A percentile compares a stretch with the other conserved stretches of the same genome.
phyloP scores from a whole-genome alignment of 2,329 filamentous ascomycete species.

The Penicillium sp. region DNA sequence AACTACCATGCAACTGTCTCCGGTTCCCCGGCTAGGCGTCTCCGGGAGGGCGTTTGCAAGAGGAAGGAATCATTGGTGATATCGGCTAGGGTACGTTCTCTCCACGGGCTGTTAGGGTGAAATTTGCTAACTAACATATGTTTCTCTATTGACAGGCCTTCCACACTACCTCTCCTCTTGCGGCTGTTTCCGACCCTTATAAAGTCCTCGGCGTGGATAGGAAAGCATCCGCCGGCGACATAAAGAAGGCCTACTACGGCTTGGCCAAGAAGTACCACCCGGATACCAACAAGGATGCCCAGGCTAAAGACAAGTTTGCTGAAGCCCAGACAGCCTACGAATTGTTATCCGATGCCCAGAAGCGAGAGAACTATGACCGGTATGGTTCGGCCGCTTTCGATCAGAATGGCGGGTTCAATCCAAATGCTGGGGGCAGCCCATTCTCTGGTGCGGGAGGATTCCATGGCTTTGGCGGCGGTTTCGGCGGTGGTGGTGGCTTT shows the following conservation, averaged over 20 bases:
- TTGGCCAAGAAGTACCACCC: slow-evolving; percentile 97
- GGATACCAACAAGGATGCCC: slow-evolving; percentile 92
- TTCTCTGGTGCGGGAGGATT: slow-evolving; percentile 62
- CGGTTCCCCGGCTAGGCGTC: slow-evolving; percentile 25
- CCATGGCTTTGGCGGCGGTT: slow-evolving; percentile 56
- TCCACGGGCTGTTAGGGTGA: neutral
- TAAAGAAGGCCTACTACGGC: slow-evolving; percentile 98
- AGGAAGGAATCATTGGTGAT: slow-evolving; percentile 25
- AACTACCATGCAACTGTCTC: slow-evolving; percentile 34
- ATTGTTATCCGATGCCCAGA: slow-evolving; percentile 85
- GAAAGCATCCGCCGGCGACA: slow-evolving; percentile 75
- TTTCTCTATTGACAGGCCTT: slow-evolving; percentile 34
- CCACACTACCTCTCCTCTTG: slow-evolving; percentile 53
- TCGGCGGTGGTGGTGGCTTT: slow-evolving; percentile 46
- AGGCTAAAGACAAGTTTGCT: slow-evolving; percentile 90
- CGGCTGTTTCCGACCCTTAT: slow-evolving; percentile 80
- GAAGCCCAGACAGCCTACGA: slow-evolving; percentile 95
- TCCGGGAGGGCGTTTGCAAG: slow-evolving; percentile 25
- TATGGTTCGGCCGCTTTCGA: slow-evolving; percentile 79
- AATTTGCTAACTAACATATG: neutral
- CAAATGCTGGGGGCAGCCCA: slow-evolving; percentile 55
- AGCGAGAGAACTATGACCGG: slow-evolving; percentile 87
- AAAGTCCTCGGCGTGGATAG: slow-evolving; percentile 79
- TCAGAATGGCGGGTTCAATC: slow-evolving; percentile 71
- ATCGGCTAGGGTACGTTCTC: slow-evolving; percentile 33